Evolutionary conservation across 2,329 filamentous ascomycete genomes (phyloP), one percentile per base, ranked within the genome.

Genomic region (Colletotrichum sp.): DNA sequence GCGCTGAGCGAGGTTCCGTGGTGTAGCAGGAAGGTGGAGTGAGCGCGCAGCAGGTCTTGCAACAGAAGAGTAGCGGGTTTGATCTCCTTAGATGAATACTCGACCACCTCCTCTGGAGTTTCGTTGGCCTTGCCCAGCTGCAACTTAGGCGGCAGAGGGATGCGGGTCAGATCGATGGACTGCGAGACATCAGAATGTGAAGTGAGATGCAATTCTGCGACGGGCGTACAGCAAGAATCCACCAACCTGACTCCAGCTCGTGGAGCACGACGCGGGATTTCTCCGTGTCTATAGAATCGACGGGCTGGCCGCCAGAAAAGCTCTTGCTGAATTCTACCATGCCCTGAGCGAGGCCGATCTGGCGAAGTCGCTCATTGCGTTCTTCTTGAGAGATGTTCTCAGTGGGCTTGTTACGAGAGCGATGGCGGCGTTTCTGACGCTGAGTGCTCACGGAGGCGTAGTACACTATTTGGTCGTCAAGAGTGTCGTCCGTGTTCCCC

Each of bases 281-380:
- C 79, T 98, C 94, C 2, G 97, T 98, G 80, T 99, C 97, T 73
- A 99, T 93, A 12, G 92, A 92, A 79, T 98, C 95, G 51, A 98
- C 90, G 3, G 94, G 83, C 77, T 92, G 88, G 73, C 93, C 94
- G 75, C 91, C 89, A 3, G 96, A 94, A 83, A 99, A 99, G 79
- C 92, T 96, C 81, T 92, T 93, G 79, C 94, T 94, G 85, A 99
- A 99, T 81, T 93, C 94, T 73, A 98, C 93, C 93, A 98, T 98
- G 81, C 96, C 97, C 86, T 99, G 97, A 54, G 97, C 97, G 76
- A 99, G 91, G 47, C 97, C 97, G 81, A 99, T 95, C 87, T 98
- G 96, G 76, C 97, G 91, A 79, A 98, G 87, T 78, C 93, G 93
- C 85, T 98, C 94, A 83, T 98, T 97, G 80, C 92, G 91, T 79